Percentiles rank a stretch among this genome's conserved stretches.
Conservation (phyloP, 257 asterid species). For the Ilex asprella region DNA sequence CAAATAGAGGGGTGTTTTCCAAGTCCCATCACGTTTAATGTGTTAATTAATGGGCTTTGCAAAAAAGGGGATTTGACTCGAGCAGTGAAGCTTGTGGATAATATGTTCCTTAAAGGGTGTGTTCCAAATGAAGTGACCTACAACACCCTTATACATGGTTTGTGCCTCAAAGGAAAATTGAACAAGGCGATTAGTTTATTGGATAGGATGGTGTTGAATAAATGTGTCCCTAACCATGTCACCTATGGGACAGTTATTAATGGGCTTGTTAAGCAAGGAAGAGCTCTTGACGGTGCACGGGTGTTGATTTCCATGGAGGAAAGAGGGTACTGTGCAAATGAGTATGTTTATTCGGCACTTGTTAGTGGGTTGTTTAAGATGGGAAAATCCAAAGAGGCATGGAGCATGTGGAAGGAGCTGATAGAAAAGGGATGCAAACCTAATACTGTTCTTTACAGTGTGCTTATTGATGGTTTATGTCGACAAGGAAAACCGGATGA, state of each 20-base stretch:
- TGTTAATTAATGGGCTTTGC: slow-evolving; percentile 81
- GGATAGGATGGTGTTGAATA: slow-evolving; percentile 61
- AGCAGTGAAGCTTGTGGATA: slow-evolving; percentile 71
- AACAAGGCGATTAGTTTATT: slow-evolving; percentile 71
- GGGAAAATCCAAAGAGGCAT: slow-evolving; percentile 57
- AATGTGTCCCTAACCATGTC: slow-evolving; percentile 54
- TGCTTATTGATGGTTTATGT: slow-evolving; percentile 83
- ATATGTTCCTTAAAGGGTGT: slow-evolving; percentile 93
- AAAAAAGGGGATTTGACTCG: slow-evolving; percentile 71
- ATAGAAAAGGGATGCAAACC: slow-evolving; percentile 58
- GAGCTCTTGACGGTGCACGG: slow-evolving; percentile 54
- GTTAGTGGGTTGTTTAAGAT: slow-evolving; percentile 80
- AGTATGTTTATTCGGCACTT: slow-evolving; percentile 68
- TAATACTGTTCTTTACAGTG: slow-evolving; percentile 68
- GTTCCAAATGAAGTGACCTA: slow-evolving; percentile 79
- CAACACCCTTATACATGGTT: slow-evolving; percentile 86
- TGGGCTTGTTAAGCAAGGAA: slow-evolving; percentile 71
- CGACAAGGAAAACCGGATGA: slow-evolving; percentile 51
- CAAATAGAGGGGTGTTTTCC: slow-evolving; percentile 82
- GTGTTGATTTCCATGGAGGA: slow-evolving; percentile 62
- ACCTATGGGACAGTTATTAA: slow-evolving; percentile 80
- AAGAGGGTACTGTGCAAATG: slow-evolving; percentile 53
- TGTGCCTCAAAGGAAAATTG: slow-evolving; percentile 78
- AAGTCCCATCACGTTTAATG: slow-evolving; percentile 55
- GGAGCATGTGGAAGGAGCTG: slow-evolving; percentile 57